Conservation (phyloP, 164 flowering plant genomes). For the Umbellularia californica region DNA sequence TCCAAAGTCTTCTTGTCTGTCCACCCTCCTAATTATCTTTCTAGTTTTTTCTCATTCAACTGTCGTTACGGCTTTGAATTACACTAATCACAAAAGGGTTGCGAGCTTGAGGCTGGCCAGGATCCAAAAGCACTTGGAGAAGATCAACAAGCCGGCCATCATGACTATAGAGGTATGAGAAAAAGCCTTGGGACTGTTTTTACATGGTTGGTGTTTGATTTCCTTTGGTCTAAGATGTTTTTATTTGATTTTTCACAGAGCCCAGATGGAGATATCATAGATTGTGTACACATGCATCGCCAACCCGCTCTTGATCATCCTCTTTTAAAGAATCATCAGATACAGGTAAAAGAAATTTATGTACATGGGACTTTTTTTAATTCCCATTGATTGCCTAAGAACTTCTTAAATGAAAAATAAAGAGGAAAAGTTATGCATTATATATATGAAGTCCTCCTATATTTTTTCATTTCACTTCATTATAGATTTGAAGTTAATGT, state of each 20-base stretch:
- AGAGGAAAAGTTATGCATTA: background rate
- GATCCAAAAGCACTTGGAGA: slow-evolving; percentile 55
- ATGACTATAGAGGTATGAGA: slow-evolving; percentile 55
- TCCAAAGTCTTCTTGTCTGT: background rate
- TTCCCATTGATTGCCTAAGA: background rate
- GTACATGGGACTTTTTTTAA: background rate
- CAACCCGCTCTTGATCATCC: slow-evolving; percentile 99
- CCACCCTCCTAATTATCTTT: slow-evolving; percentile 1
- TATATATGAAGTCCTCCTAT: no score
- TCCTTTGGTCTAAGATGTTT: background rate
- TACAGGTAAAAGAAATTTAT: slow-evolving; percentile 51
- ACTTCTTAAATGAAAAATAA: background rate
- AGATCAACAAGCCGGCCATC: slow-evolving; percentile 64
- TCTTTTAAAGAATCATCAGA: slow-evolving; percentile 81
- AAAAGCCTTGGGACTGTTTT: background rate
- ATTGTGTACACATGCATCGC: slow-evolving; percentile 71
- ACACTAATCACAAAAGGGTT: slow-evolving; percentile 47
- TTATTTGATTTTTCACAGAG: slow-evolving; percentile 42
- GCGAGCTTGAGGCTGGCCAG: slow-evolving; percentile 58
- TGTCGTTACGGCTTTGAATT: slow-evolving; percentile 33
- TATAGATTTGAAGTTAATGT: background rate
- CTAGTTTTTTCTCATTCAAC: background rate
- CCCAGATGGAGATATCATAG: slow-evolving; percentile 93
- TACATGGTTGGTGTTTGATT: background rate
- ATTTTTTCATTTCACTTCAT: background rate